phyloP scores from a whole-genome alignment of 2,329 filamentous ascomycete genomes.

The Pyricularia sp. region DNA sequence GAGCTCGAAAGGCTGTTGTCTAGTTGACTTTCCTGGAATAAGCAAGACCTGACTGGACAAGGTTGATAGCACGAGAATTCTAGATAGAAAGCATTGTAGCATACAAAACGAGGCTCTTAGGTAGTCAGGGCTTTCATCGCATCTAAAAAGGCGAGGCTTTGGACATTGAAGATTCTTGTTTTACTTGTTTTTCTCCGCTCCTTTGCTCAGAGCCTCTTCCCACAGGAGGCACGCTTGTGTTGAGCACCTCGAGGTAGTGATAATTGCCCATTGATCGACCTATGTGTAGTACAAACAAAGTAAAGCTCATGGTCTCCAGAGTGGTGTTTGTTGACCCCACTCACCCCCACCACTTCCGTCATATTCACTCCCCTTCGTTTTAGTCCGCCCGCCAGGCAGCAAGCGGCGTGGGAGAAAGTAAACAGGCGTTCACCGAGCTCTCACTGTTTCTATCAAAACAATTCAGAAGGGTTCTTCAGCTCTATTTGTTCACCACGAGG shows the following conservation, averaged over 20 bases:
- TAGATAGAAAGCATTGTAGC: neutral
- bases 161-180: neutral
- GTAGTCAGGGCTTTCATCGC: neutral
- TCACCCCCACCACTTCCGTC: neutral
- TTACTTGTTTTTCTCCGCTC: neutral
- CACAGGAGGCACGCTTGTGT: neutral
- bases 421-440: neutral
- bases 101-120: neutral
- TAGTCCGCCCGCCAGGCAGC: neutral
- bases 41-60: neutral
- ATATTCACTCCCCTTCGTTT: neutral
- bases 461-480: neutral
- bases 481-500: neutral
- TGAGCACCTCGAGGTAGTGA: neutral
- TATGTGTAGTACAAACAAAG: no score
- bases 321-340: neutral
- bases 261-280: neutral
- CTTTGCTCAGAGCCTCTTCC: neutral
- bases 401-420: neutral
- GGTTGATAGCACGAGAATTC: neutral
- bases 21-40: neutral
- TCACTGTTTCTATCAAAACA: neutral
- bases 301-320: no score
- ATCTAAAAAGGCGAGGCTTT: neutral
- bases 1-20: slow-evolving; percentile 8